A percentile compares a stretch with the other conserved stretches of the same genome.
phyloP scores from a whole-genome alignment of 352 stramenopile genomes.

The Globisporangium polare region DNA sequence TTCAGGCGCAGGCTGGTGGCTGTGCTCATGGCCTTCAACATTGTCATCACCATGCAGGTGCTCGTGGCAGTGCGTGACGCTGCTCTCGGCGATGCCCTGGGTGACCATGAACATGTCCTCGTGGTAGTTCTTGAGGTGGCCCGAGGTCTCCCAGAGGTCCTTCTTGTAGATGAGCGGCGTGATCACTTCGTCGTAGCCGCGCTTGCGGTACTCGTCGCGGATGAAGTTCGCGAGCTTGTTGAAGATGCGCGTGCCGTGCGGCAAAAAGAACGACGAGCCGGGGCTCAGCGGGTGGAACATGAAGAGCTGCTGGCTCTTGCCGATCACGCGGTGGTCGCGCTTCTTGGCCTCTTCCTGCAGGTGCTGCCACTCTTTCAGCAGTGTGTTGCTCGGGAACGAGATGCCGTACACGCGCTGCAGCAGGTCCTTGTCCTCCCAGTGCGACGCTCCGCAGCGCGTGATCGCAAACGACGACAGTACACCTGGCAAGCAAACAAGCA shows the following conservation, averaged over 20 bases:
- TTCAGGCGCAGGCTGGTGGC: conserved; percentile 36
- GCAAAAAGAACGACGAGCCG: conserved; percentile 97
- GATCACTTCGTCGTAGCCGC: conserved; percentile 96
- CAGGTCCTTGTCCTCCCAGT: conserved; percentile 89
- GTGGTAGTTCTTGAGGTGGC: conserved; percentile 96
- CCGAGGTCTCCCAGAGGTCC: conserved; percentile 96
- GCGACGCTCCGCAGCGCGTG: conserved; percentile 93
- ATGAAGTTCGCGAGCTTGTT: conserved; percentile 93
- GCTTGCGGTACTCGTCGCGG: conserved; percentile 76
- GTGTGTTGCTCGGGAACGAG: conserved; percentile 89
- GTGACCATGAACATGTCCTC: conserved; percentile 95
- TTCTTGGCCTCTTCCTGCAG: conserved; percentile 96
- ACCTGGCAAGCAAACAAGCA: conserved; percentile 25
- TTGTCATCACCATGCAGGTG: conserved; percentile 24
- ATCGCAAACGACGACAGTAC: conserved; percentile 94
- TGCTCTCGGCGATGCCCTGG: conserved; percentile 47
- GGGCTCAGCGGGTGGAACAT: conserved; percentile 94
- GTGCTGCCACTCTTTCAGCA: conserved; percentile 86
- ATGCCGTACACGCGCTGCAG: conserved; percentile 97
- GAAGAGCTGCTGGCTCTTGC: conserved; percentile 95
- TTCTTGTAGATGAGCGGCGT: conserved; percentile 98
- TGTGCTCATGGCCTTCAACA: conserved; percentile 16
- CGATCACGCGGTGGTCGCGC: conserved; percentile 94
- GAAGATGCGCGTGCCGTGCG: conserved; percentile 97
- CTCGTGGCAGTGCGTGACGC: conserved; percentile 17